phyloP scores from a whole-genome alignment of 176 grass and related monocot species.

The Eleusine indica region DNA sequence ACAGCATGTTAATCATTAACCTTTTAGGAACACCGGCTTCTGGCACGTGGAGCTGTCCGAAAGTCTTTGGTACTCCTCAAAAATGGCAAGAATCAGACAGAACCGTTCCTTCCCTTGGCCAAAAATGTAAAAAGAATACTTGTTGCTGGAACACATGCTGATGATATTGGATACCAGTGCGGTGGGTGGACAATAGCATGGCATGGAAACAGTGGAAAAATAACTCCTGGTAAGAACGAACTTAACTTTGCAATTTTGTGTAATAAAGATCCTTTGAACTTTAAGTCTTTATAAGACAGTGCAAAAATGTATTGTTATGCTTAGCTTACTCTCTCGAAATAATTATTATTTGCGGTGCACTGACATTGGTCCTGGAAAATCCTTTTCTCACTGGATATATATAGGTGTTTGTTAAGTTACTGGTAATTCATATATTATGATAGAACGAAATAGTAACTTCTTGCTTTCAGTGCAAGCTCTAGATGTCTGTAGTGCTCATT shows the following conservation, averaged over 20 bases:
- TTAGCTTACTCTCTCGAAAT: background rate
- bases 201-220: constrained; percentile 74
- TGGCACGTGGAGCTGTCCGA: constrained; percentile 78
- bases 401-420: background rate
- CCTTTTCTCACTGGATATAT: background rate
- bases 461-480: constrained; percentile 5
- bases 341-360: background rate
- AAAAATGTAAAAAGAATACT: constrained; percentile 84
- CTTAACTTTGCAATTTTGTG: background rate
- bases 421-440: background rate
- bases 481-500: constrained; percentile 10
- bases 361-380: constrained; percentile 14
- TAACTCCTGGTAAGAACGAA: constrained; percentile 62
- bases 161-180: constrained; percentile 89
- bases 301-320: background rate
- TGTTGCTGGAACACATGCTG: constrained; percentile 78
- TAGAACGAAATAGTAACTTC: background rate
- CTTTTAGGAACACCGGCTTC: constrained; percentile 73
- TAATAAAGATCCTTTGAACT: background rate
- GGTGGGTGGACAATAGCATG: constrained; percentile 94
- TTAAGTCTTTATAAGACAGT: constrained; percentile 5
- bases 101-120: constrained; percentile 75
- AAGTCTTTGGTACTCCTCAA: constrained; percentile 92
- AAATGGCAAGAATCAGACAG: constrained; percentile 75
- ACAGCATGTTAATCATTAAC: background rate